These are phyloP conservation scores for Lentinula guzmanii DNA, from an alignment of 768 basidiomycete species.

Conservation along the genomic window DNA sequence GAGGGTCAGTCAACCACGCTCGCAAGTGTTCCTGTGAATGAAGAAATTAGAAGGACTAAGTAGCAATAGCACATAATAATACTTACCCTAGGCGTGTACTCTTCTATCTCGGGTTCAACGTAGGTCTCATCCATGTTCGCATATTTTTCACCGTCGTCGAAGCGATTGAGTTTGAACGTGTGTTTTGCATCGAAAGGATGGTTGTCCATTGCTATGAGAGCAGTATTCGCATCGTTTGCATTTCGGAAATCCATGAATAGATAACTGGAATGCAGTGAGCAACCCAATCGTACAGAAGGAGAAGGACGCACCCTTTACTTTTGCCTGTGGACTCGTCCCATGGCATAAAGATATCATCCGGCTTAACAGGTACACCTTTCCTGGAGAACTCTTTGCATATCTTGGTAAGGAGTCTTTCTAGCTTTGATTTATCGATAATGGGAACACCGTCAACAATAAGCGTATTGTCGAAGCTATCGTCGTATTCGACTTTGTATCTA, in stretches of 20 bases:
- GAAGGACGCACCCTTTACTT: constrained; percentile 77
- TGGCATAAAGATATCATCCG: constrained; percentile 79
- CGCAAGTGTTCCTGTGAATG: constrained; percentile 79
- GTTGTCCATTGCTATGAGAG: constrained; percentile 62
- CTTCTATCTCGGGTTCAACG: constrained; percentile 65
- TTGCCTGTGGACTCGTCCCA: constrained; percentile 80
- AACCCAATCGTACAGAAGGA: neutral
- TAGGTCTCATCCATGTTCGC: constrained; percentile 73
- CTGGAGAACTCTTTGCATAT: constrained; percentile 80
- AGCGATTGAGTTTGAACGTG: constrained; percentile 78
- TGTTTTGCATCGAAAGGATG: constrained; percentile 86
- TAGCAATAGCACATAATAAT: neutral
- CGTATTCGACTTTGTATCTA: constrained; percentile 82
- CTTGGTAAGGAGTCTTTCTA: constrained; percentile 75
- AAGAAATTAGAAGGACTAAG: neutral
- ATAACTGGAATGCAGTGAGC: constrained; percentile 41
- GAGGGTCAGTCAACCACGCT: constrained; percentile 89
- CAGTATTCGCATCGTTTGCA: constrained; percentile 63
- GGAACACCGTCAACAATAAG: constrained; percentile 92
- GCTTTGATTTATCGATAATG: constrained; percentile 79
- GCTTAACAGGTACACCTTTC: constrained; percentile 71
- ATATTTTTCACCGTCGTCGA: constrained; percentile 85
- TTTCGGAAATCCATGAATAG: constrained; percentile 77
- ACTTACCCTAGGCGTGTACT: constrained; percentile 68
- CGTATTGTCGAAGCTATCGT: constrained; percentile 86